Evolutionary conservation across 2,329 filamentous ascomycete genomes (phyloP).

Genomic region (Colletotrichum ledebouriae): DNA sequence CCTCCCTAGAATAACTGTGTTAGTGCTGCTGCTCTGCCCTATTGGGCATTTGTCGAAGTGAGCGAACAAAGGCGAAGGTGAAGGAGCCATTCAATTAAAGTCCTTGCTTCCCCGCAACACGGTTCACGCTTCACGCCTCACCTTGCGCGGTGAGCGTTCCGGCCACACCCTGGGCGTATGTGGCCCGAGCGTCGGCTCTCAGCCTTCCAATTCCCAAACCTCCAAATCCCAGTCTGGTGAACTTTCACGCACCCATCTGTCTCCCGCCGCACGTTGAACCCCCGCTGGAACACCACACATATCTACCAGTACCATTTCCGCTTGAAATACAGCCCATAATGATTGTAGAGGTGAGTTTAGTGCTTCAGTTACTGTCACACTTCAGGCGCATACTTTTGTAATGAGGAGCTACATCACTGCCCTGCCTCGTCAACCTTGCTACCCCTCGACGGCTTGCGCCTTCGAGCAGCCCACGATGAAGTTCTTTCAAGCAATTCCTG

Average conservation of each 20-base stretch:
- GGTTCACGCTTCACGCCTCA: constrained; percentile 21
- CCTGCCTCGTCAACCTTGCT: constrained; percentile 10
- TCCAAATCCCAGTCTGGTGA: constrained; percentile 41
- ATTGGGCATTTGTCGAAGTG: neutral
- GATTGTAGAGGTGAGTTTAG: constrained; percentile 50
- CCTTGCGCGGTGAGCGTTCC: constrained; percentile 29
- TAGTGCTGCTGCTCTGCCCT: constrained; percentile 6
- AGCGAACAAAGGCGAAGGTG: neutral
- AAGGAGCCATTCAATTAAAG: constrained; percentile 37
- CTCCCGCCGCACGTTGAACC: constrained; percentile 4
- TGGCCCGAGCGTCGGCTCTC: constrained; percentile 38
- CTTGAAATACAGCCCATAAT: constrained; percentile 44
- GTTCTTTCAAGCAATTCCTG: neutral
- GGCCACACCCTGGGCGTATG: constrained; percentile 38
- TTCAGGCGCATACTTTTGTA: constrained; percentile 5
- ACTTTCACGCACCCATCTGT: constrained; percentile 34
- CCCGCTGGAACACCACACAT: constrained; percentile 22
- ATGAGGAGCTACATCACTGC: constrained; percentile 9
- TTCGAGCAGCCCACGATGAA: neutral
- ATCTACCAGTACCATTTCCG: constrained; percentile 14
- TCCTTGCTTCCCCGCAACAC: constrained; percentile 43
- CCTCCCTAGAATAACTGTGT: neutral
- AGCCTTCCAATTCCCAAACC: constrained; percentile 42
- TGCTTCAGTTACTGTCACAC: neutral
- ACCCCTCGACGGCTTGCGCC: constrained; percentile 27